Evolutionary conservation across 2,329 filamentous ascomycete species (phyloP), one percentile per base, ranked within the genome.

Genomic region (Pleurostoma richardsiae): DNA sequence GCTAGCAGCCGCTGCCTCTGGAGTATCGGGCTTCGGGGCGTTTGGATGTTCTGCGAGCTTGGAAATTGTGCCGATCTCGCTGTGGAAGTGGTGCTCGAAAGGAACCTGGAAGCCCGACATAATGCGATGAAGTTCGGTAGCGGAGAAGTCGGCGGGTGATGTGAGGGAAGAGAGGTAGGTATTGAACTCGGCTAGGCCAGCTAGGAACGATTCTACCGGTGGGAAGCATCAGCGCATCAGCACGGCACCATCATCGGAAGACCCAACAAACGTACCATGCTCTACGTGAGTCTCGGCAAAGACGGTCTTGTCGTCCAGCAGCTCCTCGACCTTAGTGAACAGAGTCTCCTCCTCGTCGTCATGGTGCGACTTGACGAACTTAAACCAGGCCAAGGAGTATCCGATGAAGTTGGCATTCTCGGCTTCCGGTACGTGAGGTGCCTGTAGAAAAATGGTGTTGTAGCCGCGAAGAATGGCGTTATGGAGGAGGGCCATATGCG

Each of bases 401-500:
- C 71, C 71, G 45, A 83, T 62, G 53, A 85, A 85, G 58, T 77
- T 74, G 42, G 63, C 58, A 59, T 74, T 74, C 59, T 83, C 78
- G n/a, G 61, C 59, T 3, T 71, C 68, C 7, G 68, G 59, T 39
- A 83, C 61, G 54, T 76, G 66, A 8, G 72, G 70, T 1, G 78
- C 79, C 59, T 84, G 81, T 39, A 76, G 71, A 59, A 78, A 82
- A 57, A 85, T 82, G 56, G 72, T 76, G 62, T 85, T 85, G 68
- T 79, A 82, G 45, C 79, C 78, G 39, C 81, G 77, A 52, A 84
- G 75, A 55, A 85, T 77, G 47, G 75, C 67, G 56, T 85, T 85
- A 68, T 85, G 80, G 43, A 82, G 66, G 44, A 83, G 61, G 3
- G 73, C 70, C 80, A 83, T 84, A 61, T 84, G 76, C 11, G 78